phyloP scores from a whole-genome alignment of 2,329 filamentous ascomycete species.

The Botrytis hyacinthi region DNA sequence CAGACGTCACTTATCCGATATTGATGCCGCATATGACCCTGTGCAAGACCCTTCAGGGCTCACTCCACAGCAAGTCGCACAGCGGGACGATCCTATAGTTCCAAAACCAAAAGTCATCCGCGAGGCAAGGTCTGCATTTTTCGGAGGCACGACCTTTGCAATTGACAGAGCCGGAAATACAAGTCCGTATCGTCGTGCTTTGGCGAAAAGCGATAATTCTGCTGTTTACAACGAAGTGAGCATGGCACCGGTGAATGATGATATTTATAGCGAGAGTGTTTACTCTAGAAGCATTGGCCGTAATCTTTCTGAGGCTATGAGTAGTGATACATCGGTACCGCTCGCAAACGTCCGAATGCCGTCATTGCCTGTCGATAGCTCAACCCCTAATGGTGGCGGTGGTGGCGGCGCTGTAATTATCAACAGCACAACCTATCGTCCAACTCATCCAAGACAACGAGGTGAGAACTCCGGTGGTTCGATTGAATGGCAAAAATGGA shows the following conservation, averaged over 20 bases:
- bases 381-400: conserved; percentile 27
- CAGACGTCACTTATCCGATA: conserved; percentile 6
- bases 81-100: conserved; percentile 34
- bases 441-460: conserved; percentile 38
- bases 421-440: conserved; percentile 37
- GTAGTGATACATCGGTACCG: conserved; percentile 6
- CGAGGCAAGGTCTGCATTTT: conserved; percentile 50
- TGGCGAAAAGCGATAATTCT: conserved; percentile 37
- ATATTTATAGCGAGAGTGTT: conserved; percentile 36
- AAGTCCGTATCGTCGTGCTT: conserved; percentile 55
- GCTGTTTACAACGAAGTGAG: conserved; percentile 6
- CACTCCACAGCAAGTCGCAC: conserved; percentile 35
- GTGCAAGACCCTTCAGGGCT: conserved; percentile 18
- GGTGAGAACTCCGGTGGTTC: conserved; percentile 47
- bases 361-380: conserved; percentile 23
- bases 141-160: conserved; percentile 51
- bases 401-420: conserved; percentile 42
- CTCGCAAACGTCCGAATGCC: conserved; percentile 25
- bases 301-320: conserved; percentile 23
- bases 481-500: conserved; percentile 54
- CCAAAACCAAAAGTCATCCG: conserved; percentile 39
- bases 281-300: conserved; percentile 39
- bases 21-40: neutral
- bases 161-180: conserved; percentile 54
- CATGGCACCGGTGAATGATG: conserved; percentile 6